Evolutionary conservation across 352 stramenopile genomes (phyloP).

Genomic region (Saprolegnia parasitica): DNA sequence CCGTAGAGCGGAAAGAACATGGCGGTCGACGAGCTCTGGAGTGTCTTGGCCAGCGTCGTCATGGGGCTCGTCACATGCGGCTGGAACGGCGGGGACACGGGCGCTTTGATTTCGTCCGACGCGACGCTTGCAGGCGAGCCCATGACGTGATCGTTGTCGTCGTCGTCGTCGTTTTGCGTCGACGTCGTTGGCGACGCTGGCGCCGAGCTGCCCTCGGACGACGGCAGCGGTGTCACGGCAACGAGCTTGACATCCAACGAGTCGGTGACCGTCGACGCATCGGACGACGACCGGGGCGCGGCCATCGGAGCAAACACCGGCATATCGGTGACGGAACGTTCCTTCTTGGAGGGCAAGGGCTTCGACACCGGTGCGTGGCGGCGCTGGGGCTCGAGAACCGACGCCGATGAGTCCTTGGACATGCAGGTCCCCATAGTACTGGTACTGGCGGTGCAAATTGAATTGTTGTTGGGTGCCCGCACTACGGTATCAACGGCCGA

Average conservation of each 20-base stretch:
- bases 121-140: no score
- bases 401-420: constrained; percentile 12
- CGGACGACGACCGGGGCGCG: neutral
- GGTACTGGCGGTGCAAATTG: constrained; percentile 1
- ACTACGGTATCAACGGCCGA: neutral
- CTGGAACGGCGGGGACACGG: neutral
- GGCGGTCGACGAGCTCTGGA: neutral
- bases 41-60: neutral
- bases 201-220: neutral
- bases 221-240: neutral
- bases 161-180: no score
- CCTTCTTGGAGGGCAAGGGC: neutral
- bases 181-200: neutral
- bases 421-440: constrained; percentile 5
- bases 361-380: neutral
- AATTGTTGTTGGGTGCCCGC: constrained; percentile 14
- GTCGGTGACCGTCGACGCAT: constrained; percentile 3
- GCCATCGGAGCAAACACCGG: neutral
- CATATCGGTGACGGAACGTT: neutral
- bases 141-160: no score
- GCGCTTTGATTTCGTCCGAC: neutral
- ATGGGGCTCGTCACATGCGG: neutral
- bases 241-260: constrained; percentile 9
- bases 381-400: neutral
- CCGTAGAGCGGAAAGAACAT: constrained; percentile 19